Evolutionary conservation across 208 protist genomes (phyloP), one percentile per base, ranked within the genome.

Genomic region (Trypanosoma melophagium): DNA sequence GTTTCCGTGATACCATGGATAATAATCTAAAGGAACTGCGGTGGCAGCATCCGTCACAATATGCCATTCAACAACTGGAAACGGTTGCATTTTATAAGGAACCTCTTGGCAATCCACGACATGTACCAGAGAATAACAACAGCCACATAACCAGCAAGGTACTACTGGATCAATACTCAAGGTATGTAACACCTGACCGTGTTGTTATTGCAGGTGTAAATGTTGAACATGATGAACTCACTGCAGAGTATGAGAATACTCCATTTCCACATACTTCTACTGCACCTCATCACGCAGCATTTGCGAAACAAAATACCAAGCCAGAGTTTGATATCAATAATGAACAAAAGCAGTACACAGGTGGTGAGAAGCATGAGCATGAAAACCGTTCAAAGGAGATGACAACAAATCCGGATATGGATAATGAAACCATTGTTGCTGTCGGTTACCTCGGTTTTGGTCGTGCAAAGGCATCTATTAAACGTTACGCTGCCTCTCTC

Each of bases 201-300:
- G 77, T 93, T 44, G 84, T 94, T 42, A 83, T 96, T 76, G 88
- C 88, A 47, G 90, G 90, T 71, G 86, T 96, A 19, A 96, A 96
- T 71, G 86, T 96, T 54, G 79, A 91, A 7, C 90, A 96, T 76
- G 76, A 62, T 63, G 88, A 85, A 16, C 86, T 96, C 8, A 76
- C 93, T 35, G 84, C 84, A n/a, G 81, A 87, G 73, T 96, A 94
- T 72, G 91, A 96, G 71, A 94, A 92, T 76, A 81, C 80, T 21
- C 84, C 87, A 16, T 92, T 80, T 71, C 72, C 80, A 49, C 90
- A 93, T 74, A 84, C 83, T 64, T 73, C 69, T 25, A 52, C 66
- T 7, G 81, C 90, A 3, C 84, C 83, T 31, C 88, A 93, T 69
- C 84, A 94, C 74, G 68, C 76, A 38, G 73, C 78, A 5, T 76